Base-by-base conservation (phyloP, 306 rosid species). In the Castanospermum australe region DNA sequence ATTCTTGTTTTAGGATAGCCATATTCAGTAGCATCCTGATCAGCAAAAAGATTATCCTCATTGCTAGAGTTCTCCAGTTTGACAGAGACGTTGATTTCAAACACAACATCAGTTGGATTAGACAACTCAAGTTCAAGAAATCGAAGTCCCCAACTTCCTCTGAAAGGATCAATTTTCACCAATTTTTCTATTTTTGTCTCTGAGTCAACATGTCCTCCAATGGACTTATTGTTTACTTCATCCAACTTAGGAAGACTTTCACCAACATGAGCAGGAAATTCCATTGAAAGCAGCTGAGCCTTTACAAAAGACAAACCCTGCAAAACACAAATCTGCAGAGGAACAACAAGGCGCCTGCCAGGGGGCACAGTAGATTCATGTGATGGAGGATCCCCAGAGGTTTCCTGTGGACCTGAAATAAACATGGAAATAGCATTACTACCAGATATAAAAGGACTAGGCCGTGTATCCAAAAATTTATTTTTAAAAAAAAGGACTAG, bases 271-370 rank as follows among this genome's bases (percentile, higher is more conserved):
- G 98, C 99, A 67, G 99, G 98, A 91, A 96, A 91, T 68, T 96
- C 99, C 99, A 96, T 93, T 18, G 97, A 93, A 75, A 96, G 98
- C 84, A 96, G 86, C 57, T 89, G 91, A 68, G 99, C 99, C 87
- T 93, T 96, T 9, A 93, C 97, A 73, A 91, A 90, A 62, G 96
- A 96, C 87, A 96, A 82, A 70, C 99, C 97, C 76, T 93, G 98
- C 67, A 91, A 73, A 77, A 96, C 99, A 82, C 97, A 96, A 79
- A 93, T 90, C 82, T 91, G 94, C 84, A 96, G 78, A 14, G 98
- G 99, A 79, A 96, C 94, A 79, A 88, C 85, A 79, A 96, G 89
- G 79, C 96, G 96, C 84, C 97, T 89, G 42, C 99, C 97, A 71
- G 97, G 99, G 66, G 99, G 88, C 35, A 87, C 87, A 80, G 55